Evolutionary conservation across 805 yeast genomes (phyloP), one percentile per base, ranked within the genome.

Genomic region (Saccharomycopsis fermentans): DNA sequence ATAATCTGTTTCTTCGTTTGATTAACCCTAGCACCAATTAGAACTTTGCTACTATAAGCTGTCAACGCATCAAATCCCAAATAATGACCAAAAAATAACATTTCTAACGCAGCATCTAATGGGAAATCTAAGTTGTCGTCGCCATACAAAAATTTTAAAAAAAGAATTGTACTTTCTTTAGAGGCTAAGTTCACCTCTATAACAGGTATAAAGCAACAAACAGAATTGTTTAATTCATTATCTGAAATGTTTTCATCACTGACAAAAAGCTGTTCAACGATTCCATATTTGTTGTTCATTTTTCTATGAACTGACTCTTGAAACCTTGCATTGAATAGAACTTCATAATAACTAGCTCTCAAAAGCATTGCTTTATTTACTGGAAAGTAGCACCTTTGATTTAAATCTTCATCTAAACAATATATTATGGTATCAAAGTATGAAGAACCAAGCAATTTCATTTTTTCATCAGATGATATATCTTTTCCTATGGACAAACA

Each of bases 291-390:
- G 14, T 32, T 24, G 50, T 55, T 29, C 16, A 55, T 29, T 9
- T 47, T 6, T 12, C 36, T 19, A 26, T 17, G 27, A 32, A 52
- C 39, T 32, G 24, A 34, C 37, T 47, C 52, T 32, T 52, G 51
- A 43, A 58, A 79, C 1, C 75, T 67, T 1, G 87, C 81, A 9
- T 73, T 67, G 66, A 87, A 81, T 84, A 86, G 78, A 1, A 81
- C 76, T 55, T 76, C 80, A 65, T 81, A 87, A 68, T 84, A 87
- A 51, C 80, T 85, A 2, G 87, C 79, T 47, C 90, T 70, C 4
- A 77, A 69, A 26, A 87, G 66, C 54, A 87, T 77, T 0, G 87
- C 76, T 48, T 83, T 73, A 68, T 87, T 87, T 4, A 77, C 82
- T 0, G 92, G 91, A 65, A 81, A 86, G 59, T 47, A 58, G 35